Conservation (phyloP, 495 filamentous ascomycete genomes). For the Trichoderma virens region DNA sequence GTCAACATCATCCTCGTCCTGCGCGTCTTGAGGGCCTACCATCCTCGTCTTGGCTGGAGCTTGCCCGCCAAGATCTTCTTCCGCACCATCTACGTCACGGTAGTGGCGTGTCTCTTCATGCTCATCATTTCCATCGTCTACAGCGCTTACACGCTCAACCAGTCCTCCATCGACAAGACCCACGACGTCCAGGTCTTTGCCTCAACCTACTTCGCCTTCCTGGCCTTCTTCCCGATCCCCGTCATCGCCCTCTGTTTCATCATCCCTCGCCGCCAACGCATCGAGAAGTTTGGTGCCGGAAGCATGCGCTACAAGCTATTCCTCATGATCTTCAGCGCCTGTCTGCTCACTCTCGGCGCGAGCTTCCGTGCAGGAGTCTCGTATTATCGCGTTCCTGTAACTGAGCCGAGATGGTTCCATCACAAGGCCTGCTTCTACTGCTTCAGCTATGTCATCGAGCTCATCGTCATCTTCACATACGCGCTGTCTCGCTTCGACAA, state of each 20-base stretch:
- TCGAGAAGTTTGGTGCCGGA: constrained; percentile 68
- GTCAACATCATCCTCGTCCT: constrained; percentile 75
- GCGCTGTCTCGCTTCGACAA: constrained; percentile 59
- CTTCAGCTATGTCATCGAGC: constrained; percentile 69
- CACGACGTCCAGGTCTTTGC: constrained; percentile 61
- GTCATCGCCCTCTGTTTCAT: constrained; percentile 44
- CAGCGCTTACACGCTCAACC: constrained; percentile 59
- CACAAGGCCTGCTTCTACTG: constrained; percentile 66
- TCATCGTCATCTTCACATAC: constrained; percentile 58
- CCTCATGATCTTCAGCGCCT: constrained; percentile 49
- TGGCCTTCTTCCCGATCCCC: constrained; percentile 69
- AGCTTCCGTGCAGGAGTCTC: constrained; percentile 54
- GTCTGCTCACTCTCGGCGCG: constrained; percentile 61
- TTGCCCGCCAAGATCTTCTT: constrained; percentile 41
- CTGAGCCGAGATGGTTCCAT: constrained; percentile 59
- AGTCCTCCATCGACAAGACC: constrained; percentile 39
- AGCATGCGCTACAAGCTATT: constrained; percentile 54
- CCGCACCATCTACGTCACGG: constrained; percentile 50
- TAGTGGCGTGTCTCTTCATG: constrained; percentile 56
- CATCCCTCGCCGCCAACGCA: constrained; percentile 39
- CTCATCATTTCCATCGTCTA: constrained; percentile 62
- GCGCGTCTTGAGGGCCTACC: constrained; percentile 64
- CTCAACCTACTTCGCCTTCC: constrained; percentile 55
- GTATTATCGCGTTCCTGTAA: constrained; percentile 46
- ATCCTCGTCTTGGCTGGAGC: constrained; percentile 65